Evolutionary conservation across 192 early-diverging fungal species (phyloP), one percentile per base, ranked within the genome.

Genomic region (Coemansia sp.): DNA sequence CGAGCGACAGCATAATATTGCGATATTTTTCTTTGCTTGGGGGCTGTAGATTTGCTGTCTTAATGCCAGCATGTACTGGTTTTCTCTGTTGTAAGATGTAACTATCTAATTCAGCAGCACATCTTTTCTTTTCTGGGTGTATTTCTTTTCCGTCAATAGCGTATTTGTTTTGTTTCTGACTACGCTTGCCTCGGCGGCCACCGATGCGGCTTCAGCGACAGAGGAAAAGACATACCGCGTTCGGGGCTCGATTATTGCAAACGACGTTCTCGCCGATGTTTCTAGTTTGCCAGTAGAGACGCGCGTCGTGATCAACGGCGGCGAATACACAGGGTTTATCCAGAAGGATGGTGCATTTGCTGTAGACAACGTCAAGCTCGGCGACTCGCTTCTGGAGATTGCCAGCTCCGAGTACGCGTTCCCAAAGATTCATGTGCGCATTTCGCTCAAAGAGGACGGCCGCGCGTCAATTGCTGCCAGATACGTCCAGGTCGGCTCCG

Each of bases 341-440:
- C 73, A 67, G 36, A 69, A 46, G 13, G 78, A 81, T 28, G 78
- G 78, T 18, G 19, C 66, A 5, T 81, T 81, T 61, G 69, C 61
- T 9, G 67, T 81, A 30, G 72, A 81, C 18, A 66, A 71, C 25
- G 65, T 83, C 29, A 60, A 55, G 18, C 55, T 61, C 22, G 82
- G 82, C 18, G 69, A 79, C 52, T 79, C 72, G 64, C 58, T 83
- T 27, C 56, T 83, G 9, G 76, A 83, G 29, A 55, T 83, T 22
- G 24, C 55, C 22, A 69, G 69, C 55, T 59, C 69, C 14, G 66
- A 75, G 52, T 83, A 76, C 28, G 73, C 59, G 14, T 83, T 83
- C 55, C 72, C 82, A 46, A 83, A 79, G 62, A 51, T 79, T 4
- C 75, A 76, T 48, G 56, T 83, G 48, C 72, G 61, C 46, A 81